These are phyloP conservation scores for Ceratocystis colombiana DNA, from an alignment of 2,329 filamentous ascomycete species.

Conservation along the genomic window DNA sequence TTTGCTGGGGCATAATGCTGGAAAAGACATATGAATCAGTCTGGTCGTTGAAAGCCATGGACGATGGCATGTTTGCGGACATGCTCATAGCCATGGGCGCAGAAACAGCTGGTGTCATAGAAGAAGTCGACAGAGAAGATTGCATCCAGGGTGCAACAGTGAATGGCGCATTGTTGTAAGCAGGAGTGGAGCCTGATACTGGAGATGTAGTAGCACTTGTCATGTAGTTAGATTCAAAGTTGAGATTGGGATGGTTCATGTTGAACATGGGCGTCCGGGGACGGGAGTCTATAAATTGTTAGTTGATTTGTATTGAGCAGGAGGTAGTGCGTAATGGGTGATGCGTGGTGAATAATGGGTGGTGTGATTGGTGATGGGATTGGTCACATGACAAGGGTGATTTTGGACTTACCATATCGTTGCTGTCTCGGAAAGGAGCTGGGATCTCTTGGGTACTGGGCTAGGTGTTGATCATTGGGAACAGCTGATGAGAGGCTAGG, in stretches of 20 bases:
- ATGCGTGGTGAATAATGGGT: too few relatives aligned
- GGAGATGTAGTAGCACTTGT: neutral
- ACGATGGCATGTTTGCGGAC: neutral
- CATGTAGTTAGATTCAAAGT: slow-evolving; percentile 10
- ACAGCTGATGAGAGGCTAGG: neutral
- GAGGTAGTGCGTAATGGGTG: neutral
- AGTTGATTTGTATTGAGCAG: neutral
- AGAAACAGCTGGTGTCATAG: neutral
- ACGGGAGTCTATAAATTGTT: neutral
- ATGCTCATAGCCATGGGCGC: neutral
- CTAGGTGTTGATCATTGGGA: neutral
- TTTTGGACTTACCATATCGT: slow-evolving; percentile 3
- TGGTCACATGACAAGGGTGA: slow-evolving; percentile 1
- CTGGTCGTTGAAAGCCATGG: slow-evolving; percentile 11
- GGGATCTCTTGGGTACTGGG: slow-evolving; percentile 1
- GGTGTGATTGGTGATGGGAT: neutral
- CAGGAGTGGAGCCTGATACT: neutral
- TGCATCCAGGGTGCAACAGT: slow-evolving; percentile 4
- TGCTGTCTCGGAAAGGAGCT: neutral
- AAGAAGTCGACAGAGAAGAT: neutral
- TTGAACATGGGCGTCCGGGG: slow-evolving; percentile 11
- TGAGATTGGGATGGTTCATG: neutral
- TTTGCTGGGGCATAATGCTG: neutral
- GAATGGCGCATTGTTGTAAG: slow-evolving; percentile 6
- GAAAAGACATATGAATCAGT: neutral